phyloP scores from a whole-genome alignment of 78 protist species.

The slime mould (Dictyostelium discoideum) region dicty_2.7 NC_007091.3:1866001-1866500 shows the following conservation, averaged over 20 bases:
- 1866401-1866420: constrained; percentile 65
- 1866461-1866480: no score
- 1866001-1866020: constrained; percentile 4
- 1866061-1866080: constrained; percentile 31
- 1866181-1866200: constrained; percentile 39
- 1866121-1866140: constrained; percentile 31
- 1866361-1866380: constrained; percentile 68
- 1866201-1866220: constrained; percentile 39
- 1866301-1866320: constrained; percentile 33
- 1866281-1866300: constrained; percentile 43
- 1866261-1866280: constrained; percentile 57
- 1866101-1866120: constrained; percentile 4
- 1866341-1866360: constrained; percentile 46
- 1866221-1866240: constrained; percentile 6
- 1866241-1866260: constrained; percentile 40
- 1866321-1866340: constrained; percentile 33
- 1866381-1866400: constrained; percentile 68
- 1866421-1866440: background rate
- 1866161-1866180: constrained; percentile 58
- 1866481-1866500: no score
- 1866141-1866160: constrained; percentile 43
- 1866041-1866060: constrained; percentile 31
- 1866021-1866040: constrained; percentile 31
- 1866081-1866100: constrained; percentile 36
- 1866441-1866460: no score